Base-by-base conservation (phyloP, 257 asterid species). In the Solanum corneliomulleri region DNA sequence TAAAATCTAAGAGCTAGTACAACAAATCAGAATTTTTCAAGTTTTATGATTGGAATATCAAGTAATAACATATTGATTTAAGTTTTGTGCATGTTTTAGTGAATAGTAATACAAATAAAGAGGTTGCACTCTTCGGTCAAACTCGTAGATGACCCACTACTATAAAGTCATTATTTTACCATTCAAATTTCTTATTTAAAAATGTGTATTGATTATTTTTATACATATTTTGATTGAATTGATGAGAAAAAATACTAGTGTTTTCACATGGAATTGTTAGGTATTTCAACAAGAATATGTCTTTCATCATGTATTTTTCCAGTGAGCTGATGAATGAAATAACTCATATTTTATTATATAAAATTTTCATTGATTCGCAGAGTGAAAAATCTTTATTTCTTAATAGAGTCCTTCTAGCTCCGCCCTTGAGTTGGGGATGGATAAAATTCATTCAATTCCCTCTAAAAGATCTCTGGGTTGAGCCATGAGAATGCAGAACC, bases 271-370 rank as follows among this genome's bases (percentile, higher is more conserved):
- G 1, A 62, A 6, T 2, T 62, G 6, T 25, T 0, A 1, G 11
- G 3, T 23, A n/a, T 62, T n/a, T 62, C 16, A 62, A 2, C 13
- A 4, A n/a, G 9, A n/a, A 62, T 62, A 4, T 2, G 0, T 11
- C 5, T 10, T 2, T 7, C 1, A 16, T 4, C 0, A 16, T 16
- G 9, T 0, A 3, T 52, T 52, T 49, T 52, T 52, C 1, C 3
- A 15, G 7, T 52, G 62, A 16, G 4, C 7, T 6, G 23, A 6
- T 62, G 31, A n/a, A 23, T 60, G 29, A 4, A 60, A 21, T 9
- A 60, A 60, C n/a, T 10, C 0, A n/a, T 23, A 60, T 21, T 60
- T 60, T 60, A 62, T 60, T 2, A 60, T 2, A 60, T 0, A 60
- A 60, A 21, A 1, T 58, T 58, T 60, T 9, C 69, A 60, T 23